Base-by-base conservation (phyloP, 2,329 filamentous ascomycete genomes). In the Colletotrichum phormii region DNA sequence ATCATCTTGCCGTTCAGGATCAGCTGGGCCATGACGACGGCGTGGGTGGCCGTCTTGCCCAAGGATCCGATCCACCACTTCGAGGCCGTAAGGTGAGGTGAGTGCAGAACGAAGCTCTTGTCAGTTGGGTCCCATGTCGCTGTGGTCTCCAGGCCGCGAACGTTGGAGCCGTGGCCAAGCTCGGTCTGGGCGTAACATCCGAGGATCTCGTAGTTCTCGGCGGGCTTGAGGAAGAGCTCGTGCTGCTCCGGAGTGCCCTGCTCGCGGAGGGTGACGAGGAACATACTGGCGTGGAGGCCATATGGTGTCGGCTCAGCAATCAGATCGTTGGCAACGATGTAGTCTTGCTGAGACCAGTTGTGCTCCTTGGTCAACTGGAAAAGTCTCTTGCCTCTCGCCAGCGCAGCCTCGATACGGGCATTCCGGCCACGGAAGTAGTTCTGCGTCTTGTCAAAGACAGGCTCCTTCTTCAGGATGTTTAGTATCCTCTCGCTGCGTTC, bases 1-100 rank as follows among this genome's bases (percentile, higher is more conserved):
- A 91, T 91, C 22, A 86, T 84, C 82, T 93, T 93, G 76, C 92
- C 92, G 72, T 86, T 84, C 73, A 95, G 88, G 74, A 91, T 88
- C 33, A 95, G 86, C 82, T 95, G 93, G 0, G 94, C 93, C 87
- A 95, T 94, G 4, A 95, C 92, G 2, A 94, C 90, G 1, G 93
- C 93, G 78, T 94, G 88, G 79, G 94, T 95, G 57, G 94, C 93
- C 3, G 91, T 92, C 77, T 92, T 88, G 64, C 93, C 94, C 4
- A 95, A 86, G 12, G 92, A 93, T 1, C 94, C 94, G 77, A 95
- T 95, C 94, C 94, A 95, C 93, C 93, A 96, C 80, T 96, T 96
- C 42, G 92, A 92, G 0, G 93, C 89, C 1, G 93, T 95, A 68
- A 95, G 85, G 74, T 90, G 86, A 11, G 93, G 93, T 0, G 92